Evolutionary conservation across 2,329 filamentous ascomycete species (phyloP).

Genomic region (Colletotrichum phormii): DNA sequence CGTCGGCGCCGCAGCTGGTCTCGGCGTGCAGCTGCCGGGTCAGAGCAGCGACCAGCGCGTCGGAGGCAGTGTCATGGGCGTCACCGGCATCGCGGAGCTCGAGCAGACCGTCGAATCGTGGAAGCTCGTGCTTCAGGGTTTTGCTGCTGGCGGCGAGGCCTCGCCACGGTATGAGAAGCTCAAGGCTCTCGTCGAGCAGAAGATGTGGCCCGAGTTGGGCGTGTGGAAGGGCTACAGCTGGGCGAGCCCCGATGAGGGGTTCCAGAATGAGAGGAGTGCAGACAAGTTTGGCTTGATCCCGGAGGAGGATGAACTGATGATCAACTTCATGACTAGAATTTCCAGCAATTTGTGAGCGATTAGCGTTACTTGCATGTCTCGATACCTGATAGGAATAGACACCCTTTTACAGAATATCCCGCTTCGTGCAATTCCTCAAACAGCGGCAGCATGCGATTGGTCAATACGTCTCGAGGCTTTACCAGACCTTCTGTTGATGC

Average conservation of each 20-base stretch:
- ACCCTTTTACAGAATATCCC: too few relatives aligned
- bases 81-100: constrained; percentile 72
- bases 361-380: background rate
- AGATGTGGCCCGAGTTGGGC: constrained; percentile 69
- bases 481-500: too few relatives aligned
- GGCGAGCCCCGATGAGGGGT: constrained; percentile 66
- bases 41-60: constrained; percentile 46
- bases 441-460: too few relatives aligned
- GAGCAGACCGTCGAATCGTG: constrained; percentile 71
- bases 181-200: constrained; percentile 47
- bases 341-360: constrained; percentile 15
- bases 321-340: constrained; percentile 10
- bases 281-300: constrained; percentile 25
- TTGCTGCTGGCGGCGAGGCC: constrained; percentile 47
- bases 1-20: constrained; percentile 58
- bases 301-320: constrained; percentile 27
- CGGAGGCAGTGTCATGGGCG: constrained; percentile 74
- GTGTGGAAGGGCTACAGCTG: constrained; percentile 74
- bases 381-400: background rate
- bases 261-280: constrained; percentile 50
- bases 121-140: constrained; percentile 62
- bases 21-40: constrained; percentile 36
- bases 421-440: too few relatives aligned
- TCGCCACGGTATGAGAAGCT: constrained; percentile 47
- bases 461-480: too few relatives aligned